Evolutionary conservation across 441 rosid genomes (phyloP).

Genomic region (Bruguiera hainesii): DNA sequence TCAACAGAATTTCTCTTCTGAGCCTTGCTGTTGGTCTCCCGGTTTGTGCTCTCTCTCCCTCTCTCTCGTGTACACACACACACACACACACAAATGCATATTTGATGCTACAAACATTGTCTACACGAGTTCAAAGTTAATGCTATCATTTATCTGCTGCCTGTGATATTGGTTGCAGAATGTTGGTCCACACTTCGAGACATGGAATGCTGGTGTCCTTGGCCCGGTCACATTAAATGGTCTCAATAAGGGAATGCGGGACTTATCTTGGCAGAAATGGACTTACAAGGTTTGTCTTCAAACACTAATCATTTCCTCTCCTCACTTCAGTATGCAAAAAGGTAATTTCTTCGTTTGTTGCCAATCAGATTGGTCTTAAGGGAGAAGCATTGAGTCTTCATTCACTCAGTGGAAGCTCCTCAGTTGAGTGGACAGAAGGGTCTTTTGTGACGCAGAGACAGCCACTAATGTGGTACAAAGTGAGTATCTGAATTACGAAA

Average conservation of each 20-base stretch:
- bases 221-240: conserved; percentile 87
- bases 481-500: conserved; percentile 26
- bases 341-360: conserved; percentile 15
- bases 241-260: conserved; percentile 72
- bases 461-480: conserved; percentile 94
- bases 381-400: conserved; percentile 92
- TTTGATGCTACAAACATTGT: background rate
- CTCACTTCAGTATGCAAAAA: background rate
- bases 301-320: background rate
- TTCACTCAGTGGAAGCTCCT: conserved; percentile 77
- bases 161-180: conserved; percentile 44
- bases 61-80: background rate
- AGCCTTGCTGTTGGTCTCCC: conserved; percentile 98
- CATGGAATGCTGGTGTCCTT: conserved; percentile 92
- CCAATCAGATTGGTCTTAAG: conserved; percentile 71
- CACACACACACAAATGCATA: background rate
- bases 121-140: conserved; percentile 10
- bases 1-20: conserved; percentile 70
- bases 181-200: conserved; percentile 96
- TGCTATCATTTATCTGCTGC: conserved; percentile 7
- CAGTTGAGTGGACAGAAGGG: conserved; percentile 89
- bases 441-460: conserved; percentile 69
- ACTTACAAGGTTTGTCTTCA: conserved; percentile 65
- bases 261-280: conserved; percentile 98
- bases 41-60: conserved; percentile 38